phyloP scores from a whole-genome alignment of 352 stramenopile species.

The Globisporangium viniferum region DNA sequence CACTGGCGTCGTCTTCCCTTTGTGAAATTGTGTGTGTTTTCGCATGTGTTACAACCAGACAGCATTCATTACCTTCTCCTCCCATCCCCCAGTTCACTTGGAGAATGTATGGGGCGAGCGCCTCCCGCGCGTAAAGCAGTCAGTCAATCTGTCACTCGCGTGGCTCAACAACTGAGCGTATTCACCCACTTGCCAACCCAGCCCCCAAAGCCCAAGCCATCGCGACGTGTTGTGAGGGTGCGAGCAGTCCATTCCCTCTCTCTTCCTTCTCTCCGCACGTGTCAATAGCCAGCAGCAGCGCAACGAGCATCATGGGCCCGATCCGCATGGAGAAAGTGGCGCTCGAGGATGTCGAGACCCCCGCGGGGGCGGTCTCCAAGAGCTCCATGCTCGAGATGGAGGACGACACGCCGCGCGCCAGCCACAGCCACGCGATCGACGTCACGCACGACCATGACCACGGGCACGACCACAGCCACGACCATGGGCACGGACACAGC shows the following conservation, averaged over 20 bases:
- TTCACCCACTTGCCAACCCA: slow-evolving; percentile 2
- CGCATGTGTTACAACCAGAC: slow-evolving; percentile 11
- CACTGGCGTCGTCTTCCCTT: not conserved
- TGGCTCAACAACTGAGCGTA: not conserved
- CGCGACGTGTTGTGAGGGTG: not conserved
- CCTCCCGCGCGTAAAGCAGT: not conserved
- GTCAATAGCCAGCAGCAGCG: not conserved
- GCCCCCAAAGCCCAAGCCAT: not conserved
- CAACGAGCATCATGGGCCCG: slow-evolving; percentile 8
- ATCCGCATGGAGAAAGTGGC: slow-evolving; percentile 24
- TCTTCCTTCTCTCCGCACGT: not conserved
- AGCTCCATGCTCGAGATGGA: slow-evolving; percentile 21
- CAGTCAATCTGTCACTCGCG: not conserved
- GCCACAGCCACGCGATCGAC: slow-evolving; percentile 7
- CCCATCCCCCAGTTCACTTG: slow-evolving; percentile 5
- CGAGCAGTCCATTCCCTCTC: slow-evolving; percentile 3
- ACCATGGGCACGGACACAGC: not conserved
- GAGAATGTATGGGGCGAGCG: not conserved
- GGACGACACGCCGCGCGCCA: slow-evolving; percentile 16
- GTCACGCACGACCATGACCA: not conserved
- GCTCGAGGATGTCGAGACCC: slow-evolving; percentile 19
- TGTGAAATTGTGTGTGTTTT: not conserved
- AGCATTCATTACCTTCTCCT: not conserved
- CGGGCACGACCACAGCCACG: slow-evolving; percentile 1
- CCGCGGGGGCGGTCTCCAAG: slow-evolving; percentile 13